phyloP scores from a whole-genome alignment of 305 asterid genomes.

The Caryopteris hybrid region DNA sequence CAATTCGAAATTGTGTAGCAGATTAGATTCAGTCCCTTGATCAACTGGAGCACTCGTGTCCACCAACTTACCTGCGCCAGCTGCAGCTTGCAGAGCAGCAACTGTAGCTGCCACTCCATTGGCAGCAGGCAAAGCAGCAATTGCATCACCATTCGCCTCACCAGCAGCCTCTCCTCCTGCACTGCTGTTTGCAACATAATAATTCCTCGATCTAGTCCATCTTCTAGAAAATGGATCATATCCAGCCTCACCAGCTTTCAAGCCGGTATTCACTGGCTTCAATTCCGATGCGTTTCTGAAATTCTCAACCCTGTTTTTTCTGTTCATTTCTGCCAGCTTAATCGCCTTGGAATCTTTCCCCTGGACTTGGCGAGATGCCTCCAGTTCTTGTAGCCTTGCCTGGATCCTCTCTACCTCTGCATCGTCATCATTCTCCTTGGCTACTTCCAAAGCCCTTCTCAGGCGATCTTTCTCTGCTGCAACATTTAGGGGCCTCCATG shows the following conservation, averaged over 20 bases:
- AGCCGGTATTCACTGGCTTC: slow-evolving; percentile 48
- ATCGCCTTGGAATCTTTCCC: slow-evolving; percentile 73
- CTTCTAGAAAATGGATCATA: slow-evolving; percentile 98
- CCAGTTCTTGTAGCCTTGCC: slow-evolving; percentile 68
- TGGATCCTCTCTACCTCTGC: slow-evolving; percentile 69
- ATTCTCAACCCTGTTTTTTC: slow-evolving; percentile 79
- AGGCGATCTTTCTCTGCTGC: slow-evolving; percentile 96
- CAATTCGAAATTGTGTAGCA: slow-evolving; percentile 66
- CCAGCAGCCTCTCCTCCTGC: slow-evolving; percentile 37
- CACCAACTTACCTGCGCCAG: slow-evolving; percentile 82
- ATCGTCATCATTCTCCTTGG: slow-evolving; percentile 67
- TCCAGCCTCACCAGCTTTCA: slow-evolving; percentile 89
- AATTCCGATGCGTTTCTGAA: slow-evolving; percentile 82
- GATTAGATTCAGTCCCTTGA: slow-evolving; percentile 66
- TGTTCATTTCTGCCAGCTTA: slow-evolving; percentile 89
- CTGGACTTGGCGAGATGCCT: slow-evolving; percentile 53
- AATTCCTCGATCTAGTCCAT: slow-evolving; percentile 93
- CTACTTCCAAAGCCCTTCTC: slow-evolving; percentile 80
- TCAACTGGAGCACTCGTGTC: slow-evolving; percentile 89
- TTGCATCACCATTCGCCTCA: slow-evolving; percentile 35
- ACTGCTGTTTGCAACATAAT: slow-evolving; percentile 44
- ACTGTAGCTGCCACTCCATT: slow-evolving; percentile 61
- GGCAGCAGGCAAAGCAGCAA: slow-evolving; percentile 28
- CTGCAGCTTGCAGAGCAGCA: slow-evolving; percentile 79
- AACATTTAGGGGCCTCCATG: slow-evolving; percentile 76